Conservation (phyloP, 2,329 filamentous ascomycete species). For the Coniochaeta sp. region DNA sequence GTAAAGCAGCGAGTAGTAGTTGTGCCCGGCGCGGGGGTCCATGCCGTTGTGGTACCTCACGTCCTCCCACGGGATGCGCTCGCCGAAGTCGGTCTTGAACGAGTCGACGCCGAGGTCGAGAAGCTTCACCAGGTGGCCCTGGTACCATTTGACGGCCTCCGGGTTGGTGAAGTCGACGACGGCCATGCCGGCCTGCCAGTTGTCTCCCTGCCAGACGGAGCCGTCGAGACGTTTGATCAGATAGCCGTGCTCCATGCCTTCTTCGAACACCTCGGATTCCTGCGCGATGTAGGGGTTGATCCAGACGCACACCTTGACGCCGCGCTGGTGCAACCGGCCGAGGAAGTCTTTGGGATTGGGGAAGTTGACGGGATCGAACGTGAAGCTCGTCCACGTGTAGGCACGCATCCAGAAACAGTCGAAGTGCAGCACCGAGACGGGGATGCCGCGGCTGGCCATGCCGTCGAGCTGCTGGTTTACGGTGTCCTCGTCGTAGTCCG, state of each 20-base stretch:
- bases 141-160: slow-evolving; percentile 55
- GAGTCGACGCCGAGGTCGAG: slow-evolving; percentile 61
- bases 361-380: slow-evolving; percentile 24
- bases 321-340: slow-evolving; percentile 50
- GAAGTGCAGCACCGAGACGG: slow-evolving; percentile 64
- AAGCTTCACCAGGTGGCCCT: slow-evolving; percentile 49
- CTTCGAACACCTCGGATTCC: slow-evolving; percentile 55
- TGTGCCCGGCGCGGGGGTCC: too few species aligned
- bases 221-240: slow-evolving; percentile 61
- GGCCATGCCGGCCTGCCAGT: slow-evolving; percentile 69
- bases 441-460: slow-evolving; percentile 41
- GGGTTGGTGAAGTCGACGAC: slow-evolving; percentile 66
- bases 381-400: slow-evolving; percentile 66
- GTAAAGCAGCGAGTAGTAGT: too few species aligned
- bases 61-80: slow-evolving; percentile 57
- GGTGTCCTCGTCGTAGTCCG: slow-evolving; percentile 59
- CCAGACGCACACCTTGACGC: slow-evolving; percentile 63
- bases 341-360: slow-evolving; percentile 32
- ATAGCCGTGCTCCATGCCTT: slow-evolving; percentile 56
- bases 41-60: slow-evolving; percentile 53
- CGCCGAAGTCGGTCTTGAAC: slow-evolving; percentile 68
- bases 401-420: slow-evolving; percentile 70
- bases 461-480: slow-evolving; percentile 45
- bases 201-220: slow-evolving; percentile 66
- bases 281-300: slow-evolving; percentile 67